phyloP scores from a whole-genome alignment of 108 stramenopile genomes.

The Cylindrotheca fusiformis region DNA sequence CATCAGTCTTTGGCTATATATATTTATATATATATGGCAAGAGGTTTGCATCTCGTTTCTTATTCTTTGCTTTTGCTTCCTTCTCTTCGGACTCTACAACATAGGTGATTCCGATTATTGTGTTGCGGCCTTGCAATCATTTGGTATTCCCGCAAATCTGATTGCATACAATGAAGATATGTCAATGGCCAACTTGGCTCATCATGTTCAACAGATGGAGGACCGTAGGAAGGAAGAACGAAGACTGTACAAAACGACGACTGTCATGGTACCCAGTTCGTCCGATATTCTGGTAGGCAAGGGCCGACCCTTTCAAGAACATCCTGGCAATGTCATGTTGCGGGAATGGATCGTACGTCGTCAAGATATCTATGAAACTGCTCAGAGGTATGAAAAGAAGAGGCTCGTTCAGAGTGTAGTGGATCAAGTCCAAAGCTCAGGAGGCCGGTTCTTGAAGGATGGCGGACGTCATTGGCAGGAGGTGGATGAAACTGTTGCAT shows the following conservation, averaged over 20 bases:
- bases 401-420: not conserved
- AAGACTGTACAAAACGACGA: not conserved
- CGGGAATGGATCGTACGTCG: not conserved
- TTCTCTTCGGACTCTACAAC: not conserved
- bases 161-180: not conserved
- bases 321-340: conserved; percentile 7
- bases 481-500: conserved; percentile 4
- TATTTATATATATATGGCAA: no score
- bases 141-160: conserved; percentile 1
- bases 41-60: no score
- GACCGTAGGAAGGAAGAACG: not conserved
- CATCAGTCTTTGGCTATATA: no score
- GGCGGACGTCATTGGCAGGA: conserved; percentile 10
- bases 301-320: conserved; percentile 18
- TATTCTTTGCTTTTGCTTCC: no score
- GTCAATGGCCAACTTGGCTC: not conserved
- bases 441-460: conserved; percentile 25
- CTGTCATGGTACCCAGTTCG: not conserved
- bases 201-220: not conserved
- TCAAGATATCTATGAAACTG: not conserved
- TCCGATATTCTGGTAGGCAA: conserved; percentile 22
- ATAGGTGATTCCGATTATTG: not conserved
- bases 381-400: not conserved
- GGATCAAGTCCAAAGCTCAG: not conserved
- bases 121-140: not conserved